Percentiles rank a stretch among this genome's conserved stretches.
Conservation (phyloP, 2,329 filamentous ascomycete genomes). For the Venturiaceae sp. region DNA sequence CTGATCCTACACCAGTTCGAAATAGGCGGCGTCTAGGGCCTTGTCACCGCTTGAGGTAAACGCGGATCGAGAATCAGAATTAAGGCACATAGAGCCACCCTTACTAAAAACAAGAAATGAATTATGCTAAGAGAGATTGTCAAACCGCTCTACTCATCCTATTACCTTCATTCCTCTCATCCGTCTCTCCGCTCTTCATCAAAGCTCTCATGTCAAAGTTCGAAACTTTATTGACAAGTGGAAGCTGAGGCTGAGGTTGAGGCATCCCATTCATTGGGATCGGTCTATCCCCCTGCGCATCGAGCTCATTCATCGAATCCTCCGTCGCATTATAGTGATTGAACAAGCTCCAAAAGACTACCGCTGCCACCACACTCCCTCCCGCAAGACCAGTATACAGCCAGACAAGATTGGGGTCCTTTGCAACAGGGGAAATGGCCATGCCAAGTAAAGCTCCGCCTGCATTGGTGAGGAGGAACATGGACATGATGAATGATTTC, state of each 20-base stretch:
- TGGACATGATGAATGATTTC: slow-evolving; percentile 40
- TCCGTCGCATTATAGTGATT: slow-evolving; percentile 13
- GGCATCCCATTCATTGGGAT: background rate
- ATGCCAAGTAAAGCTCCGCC: slow-evolving; percentile 51
- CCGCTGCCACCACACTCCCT: slow-evolving; percentile 38
- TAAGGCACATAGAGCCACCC: too few species aligned
- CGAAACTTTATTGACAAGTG: background rate
- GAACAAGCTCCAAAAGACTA: slow-evolving; percentile 45
- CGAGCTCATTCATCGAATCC: slow-evolving; percentile 8
- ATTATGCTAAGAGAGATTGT: too few species aligned
- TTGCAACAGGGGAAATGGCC: slow-evolving; percentile 49
- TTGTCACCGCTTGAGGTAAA: too few species aligned
- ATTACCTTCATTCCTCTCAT: too few species aligned
- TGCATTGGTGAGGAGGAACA: slow-evolving; percentile 53
- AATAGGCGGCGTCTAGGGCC: too few species aligned
- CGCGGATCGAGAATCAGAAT: too few species aligned
- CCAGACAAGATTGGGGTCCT: slow-evolving; percentile 57
- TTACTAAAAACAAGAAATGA: too few species aligned
- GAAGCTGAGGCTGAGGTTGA: background rate
- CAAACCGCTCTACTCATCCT: too few species aligned
- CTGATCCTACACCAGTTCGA: too few species aligned
- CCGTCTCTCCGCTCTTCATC: background rate
- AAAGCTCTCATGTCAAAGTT: slow-evolving; percentile 2
- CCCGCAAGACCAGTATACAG: slow-evolving; percentile 52
- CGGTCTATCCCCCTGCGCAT: background rate